phyloP scores from a whole-genome alignment of 2,329 filamentous ascomycete species.

The Pseudogymnoascus sp. region DNA sequence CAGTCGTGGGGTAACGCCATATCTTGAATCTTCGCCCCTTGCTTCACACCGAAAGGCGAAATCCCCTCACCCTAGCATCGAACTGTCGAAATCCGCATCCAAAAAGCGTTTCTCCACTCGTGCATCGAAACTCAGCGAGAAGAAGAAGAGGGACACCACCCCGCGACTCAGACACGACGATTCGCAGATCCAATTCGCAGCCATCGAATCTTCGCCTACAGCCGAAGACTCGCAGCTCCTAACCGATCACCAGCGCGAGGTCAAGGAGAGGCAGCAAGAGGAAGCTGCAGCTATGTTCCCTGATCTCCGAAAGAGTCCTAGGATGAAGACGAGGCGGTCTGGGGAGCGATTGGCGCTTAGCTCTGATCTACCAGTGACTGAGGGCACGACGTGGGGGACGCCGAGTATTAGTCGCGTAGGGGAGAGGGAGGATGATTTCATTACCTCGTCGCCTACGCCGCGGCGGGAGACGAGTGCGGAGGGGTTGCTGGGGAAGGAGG shows the following conservation, averaged over 20 bases:
- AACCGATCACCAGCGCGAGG: slow-evolving; percentile 73
- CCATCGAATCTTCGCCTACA: slow-evolving; percentile 54
- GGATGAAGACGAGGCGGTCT: slow-evolving; percentile 14
- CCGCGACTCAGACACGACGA: slow-evolving; percentile 66
- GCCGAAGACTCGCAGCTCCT: slow-evolving; percentile 62
- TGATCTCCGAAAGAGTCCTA: slow-evolving; percentile 53
- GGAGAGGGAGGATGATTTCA: slow-evolving; percentile 26
- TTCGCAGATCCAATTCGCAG: slow-evolving; percentile 72
- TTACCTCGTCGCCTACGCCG: slow-evolving; percentile 55
- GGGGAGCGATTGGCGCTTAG: slow-evolving; percentile 21
- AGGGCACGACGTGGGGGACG: slow-evolving; percentile 32
- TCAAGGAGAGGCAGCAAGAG: slow-evolving; percentile 61
- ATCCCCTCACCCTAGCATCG: slow-evolving; percentile 11
- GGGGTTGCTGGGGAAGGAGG: slow-evolving; percentile 36
- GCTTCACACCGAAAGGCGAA: neutral
- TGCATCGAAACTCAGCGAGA: slow-evolving; percentile 31
- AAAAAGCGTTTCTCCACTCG: slow-evolving; percentile 23
- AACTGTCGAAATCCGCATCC: slow-evolving; percentile 8
- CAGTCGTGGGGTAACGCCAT: slow-evolving; percentile 12
- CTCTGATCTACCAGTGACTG: slow-evolving; percentile 22
- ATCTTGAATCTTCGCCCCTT: slow-evolving; percentile 16
- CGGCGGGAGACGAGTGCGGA: slow-evolving; percentile 43
- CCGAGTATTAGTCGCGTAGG: slow-evolving; percentile 20
- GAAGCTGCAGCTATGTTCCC: slow-evolving; percentile 62
- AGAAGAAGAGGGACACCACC: slow-evolving; percentile 32